These are phyloP conservation scores for Phylloporus sp. DNA, from an alignment of 1,284 basidiomycete genomes.

Conservation along the genomic window DNA sequence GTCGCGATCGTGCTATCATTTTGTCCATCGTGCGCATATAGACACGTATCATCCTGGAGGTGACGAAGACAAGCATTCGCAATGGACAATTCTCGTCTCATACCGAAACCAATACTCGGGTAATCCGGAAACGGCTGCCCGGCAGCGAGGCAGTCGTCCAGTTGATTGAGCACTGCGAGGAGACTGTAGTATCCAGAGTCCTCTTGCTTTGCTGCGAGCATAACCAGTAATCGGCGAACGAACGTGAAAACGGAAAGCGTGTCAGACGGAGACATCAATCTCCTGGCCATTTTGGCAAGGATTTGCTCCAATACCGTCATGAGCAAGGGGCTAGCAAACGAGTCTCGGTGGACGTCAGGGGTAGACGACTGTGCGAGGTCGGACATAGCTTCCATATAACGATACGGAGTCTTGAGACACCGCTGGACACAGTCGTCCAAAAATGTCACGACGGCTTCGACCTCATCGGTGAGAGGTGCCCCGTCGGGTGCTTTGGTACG, in stretches of 20 bases:
- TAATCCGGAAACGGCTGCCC: constrained; percentile 41
- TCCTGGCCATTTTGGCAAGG: constrained; percentile 63
- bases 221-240: constrained; percentile 65
- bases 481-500: constrained; percentile 58
- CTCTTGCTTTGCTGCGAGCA: constrained; percentile 63
- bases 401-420: constrained; percentile 86
- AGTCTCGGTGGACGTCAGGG: constrained; percentile 14
- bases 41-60: constrained; percentile 25
- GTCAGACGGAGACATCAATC: constrained; percentile 65
- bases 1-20: constrained; percentile 39
- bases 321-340: constrained; percentile 73
- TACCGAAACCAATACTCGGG: constrained; percentile 51
- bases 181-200: constrained; percentile 46
- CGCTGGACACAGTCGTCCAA: constrained; percentile 88
- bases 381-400: constrained; percentile 79
- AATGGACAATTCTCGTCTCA: constrained; percentile 55
- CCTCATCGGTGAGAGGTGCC: constrained; percentile 64
- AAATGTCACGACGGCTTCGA: constrained; percentile 71
- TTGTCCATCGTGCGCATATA: not conserved
- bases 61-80: constrained; percentile 45
- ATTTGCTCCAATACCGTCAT: constrained; percentile 83
- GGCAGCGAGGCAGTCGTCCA: constrained; percentile 44
- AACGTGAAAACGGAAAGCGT: constrained; percentile 70
- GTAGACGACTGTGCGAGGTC: constrained; percentile 21
- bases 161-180: constrained; percentile 44